Conservation (phyloP, 352 stramenopile genomes). For the Globisporangium solare region DNA sequence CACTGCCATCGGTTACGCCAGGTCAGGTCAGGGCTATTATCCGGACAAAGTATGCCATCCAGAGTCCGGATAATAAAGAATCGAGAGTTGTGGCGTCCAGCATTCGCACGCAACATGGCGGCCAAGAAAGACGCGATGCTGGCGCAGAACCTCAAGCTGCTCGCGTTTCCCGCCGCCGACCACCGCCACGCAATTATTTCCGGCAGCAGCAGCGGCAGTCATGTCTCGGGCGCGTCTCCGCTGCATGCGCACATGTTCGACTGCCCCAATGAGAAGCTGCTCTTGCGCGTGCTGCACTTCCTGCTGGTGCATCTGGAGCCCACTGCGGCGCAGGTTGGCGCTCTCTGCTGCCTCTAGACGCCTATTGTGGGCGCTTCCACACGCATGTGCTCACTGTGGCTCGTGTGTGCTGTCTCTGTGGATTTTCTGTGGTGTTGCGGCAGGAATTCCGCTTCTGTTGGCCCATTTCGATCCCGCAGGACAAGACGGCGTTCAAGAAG, state of each 20-base stretch:
- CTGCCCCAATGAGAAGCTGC: slow-evolving; percentile 49
- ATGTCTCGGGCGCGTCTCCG: not conserved
- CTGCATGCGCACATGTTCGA: slow-evolving; percentile 41
- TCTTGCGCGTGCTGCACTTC: slow-evolving; percentile 41
- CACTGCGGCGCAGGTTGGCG: slow-evolving; percentile 14
- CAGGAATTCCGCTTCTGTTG: slow-evolving; percentile 55
- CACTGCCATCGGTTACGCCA: too few species aligned
- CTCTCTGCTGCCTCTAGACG: too few species aligned
- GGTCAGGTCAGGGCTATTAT: too few species aligned
- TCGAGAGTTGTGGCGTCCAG: too few species aligned
- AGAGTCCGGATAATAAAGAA: too few species aligned
- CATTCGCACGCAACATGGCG: not conserved
- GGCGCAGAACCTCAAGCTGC: slow-evolving; percentile 41
- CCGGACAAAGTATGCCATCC: too few species aligned
- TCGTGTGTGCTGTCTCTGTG: too few species aligned
- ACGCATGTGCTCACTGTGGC: too few species aligned
- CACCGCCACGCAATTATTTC: not conserved
- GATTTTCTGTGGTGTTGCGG: not conserved
- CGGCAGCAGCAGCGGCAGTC: not conserved
- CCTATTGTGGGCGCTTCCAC: too few species aligned
- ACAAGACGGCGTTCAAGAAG: slow-evolving; percentile 59
- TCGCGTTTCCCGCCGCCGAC: slow-evolving; percentile 20
- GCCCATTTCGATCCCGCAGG: slow-evolving; percentile 46
- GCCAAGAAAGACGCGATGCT: slow-evolving; percentile 40
- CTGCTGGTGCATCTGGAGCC: slow-evolving; percentile 31